Base-by-base conservation (phyloP, 805 yeast genomes). In the Wickerhamiella allomyrinae region DNA sequence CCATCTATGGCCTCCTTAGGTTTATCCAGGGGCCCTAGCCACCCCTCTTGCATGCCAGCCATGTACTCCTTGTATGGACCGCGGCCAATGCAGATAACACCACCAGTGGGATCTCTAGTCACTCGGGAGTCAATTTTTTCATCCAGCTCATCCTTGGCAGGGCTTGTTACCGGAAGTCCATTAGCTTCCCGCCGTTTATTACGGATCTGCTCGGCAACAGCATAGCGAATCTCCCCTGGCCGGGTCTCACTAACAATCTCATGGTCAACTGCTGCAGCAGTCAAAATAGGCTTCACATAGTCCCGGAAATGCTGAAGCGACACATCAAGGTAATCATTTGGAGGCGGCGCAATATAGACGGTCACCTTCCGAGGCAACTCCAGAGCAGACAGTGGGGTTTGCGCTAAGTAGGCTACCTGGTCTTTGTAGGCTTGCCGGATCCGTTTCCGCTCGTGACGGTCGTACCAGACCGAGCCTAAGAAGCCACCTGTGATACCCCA, bases 1-100 rank as follows among this genome's bases (percentile, higher is more conserved):
- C 43, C 42, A 8, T 42, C 50, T 5, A 23, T 38, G 10, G 46
- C 24, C 17, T 42, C 46, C 48, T 31, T 20, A 5, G 79, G 75
- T 43, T 65, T 60, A 13, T 73, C 85, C 45, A 89, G 64, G 2
- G 97, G 97, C 0, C 98, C 98, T 37, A 91, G 61, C 57, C 91
- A 69, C 5, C 98, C 98, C 64, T 91, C 98, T 52, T 91, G 95
- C 9, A 91, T 58, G 8, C 99, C 99, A 35, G 72, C 70, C 41
- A 91, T 58, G 57, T 85, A 91, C 66, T 91, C 99, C 59, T 89
- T 89, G 59, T 74, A 91, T 0, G 96, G 89, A 44, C 98, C 98
- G 58, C 99, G 71, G 4, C 99, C 99, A 20, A 91, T 64, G 57
- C 95, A 83, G 17, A 91, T 71, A 10, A 86, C 79, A 35, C 97